These are phyloP conservation scores for Hypoxylon sp. DNA, from an alignment of 2,329 filamentous ascomycete species.

Conservation along the genomic window DNA sequence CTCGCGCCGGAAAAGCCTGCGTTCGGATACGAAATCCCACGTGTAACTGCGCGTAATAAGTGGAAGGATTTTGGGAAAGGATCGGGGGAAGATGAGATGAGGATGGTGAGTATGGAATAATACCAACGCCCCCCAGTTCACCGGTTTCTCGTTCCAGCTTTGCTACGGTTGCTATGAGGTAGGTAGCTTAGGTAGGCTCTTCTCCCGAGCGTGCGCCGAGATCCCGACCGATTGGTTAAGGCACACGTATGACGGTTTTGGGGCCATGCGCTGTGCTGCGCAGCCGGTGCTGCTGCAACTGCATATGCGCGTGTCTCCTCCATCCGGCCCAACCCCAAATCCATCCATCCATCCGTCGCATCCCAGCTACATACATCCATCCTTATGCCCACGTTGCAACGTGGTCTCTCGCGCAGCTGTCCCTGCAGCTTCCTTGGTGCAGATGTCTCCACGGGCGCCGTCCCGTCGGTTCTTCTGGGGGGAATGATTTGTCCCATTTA, in stretches of 20 bases:
- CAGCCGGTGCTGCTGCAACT: constrained; percentile 13
- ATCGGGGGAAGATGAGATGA: constrained; percentile 14
- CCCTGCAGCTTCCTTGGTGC: constrained; percentile 28
- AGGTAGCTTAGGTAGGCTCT: constrained; percentile 1
- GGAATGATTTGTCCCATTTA: neutral
- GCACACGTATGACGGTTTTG: constrained; percentile 15
- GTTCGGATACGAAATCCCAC: constrained; percentile 26
- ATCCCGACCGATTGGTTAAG: constrained; percentile 40
- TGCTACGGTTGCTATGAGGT: neutral
- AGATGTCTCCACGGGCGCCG: constrained; percentile 30
- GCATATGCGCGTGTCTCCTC: constrained; percentile 15
- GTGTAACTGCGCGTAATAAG: constrained; percentile 40
- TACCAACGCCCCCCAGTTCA: constrained; percentile 1
- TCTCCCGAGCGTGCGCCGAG: constrained; percentile 32
- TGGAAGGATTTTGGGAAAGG: too few species aligned
- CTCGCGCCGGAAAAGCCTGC: neutral
- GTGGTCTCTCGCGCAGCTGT: constrained; percentile 38
- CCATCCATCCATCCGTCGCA: neutral
- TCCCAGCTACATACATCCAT: neutral
- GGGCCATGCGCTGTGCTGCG: constrained; percentile 21
- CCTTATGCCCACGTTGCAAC: constrained; percentile 38
- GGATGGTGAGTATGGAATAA: constrained; percentile 15
- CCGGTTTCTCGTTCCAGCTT: constrained; percentile 10
- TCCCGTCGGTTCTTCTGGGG: constrained; percentile 26
- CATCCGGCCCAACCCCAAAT: too few species aligned